A percentile compares a stretch with the other conserved stretches of the same genome.
These are phyloP conservation scores for Aspergillus terreus DNA, from an alignment of 2,329 filamentous ascomycete species.

Conservation along the genomic window DNA sequence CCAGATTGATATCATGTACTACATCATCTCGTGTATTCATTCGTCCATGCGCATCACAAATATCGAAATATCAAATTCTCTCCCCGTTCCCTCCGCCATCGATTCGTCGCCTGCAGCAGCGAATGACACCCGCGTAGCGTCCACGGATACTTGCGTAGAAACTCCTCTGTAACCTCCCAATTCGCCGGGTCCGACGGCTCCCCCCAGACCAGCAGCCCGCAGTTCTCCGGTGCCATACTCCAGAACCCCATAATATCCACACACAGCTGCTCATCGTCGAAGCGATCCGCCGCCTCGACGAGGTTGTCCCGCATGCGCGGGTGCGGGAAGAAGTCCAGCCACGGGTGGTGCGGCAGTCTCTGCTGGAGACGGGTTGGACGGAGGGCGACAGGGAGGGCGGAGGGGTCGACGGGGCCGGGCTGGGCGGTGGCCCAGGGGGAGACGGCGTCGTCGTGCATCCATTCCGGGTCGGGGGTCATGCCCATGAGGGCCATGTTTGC, in stretches of 20 bases:
- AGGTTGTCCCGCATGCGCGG: slow-evolving; percentile 41
- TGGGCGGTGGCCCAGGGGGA: slow-evolving; percentile 21
- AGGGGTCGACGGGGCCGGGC: slow-evolving; percentile 7
- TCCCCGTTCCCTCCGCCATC: slow-evolving; percentile 19
- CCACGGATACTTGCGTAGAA: slow-evolving; percentile 46
- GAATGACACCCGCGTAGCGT: slow-evolving; percentile 25
- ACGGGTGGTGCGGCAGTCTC: slow-evolving; percentile 39
- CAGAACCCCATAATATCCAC: slow-evolving; percentile 37
- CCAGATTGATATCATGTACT: neutral
- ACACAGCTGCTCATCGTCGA: slow-evolving; percentile 36
- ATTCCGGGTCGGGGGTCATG: slow-evolving; percentile 8
- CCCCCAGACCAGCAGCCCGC: slow-evolving; percentile 48
- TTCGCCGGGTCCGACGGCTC: slow-evolving; percentile 42
- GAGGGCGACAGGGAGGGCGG: slow-evolving; percentile 23
- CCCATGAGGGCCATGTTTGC: slow-evolving; percentile 27
- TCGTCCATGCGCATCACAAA: neutral
- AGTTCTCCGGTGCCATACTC: slow-evolving; percentile 15
- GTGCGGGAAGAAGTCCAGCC: slow-evolving; percentile 31
- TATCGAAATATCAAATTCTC: slow-evolving; percentile 10
- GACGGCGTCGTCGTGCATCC: slow-evolving; percentile 26
- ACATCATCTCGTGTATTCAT: neutral
- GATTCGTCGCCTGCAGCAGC: slow-evolving; percentile 25
- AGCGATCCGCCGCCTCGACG: slow-evolving; percentile 25
- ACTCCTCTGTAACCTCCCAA: slow-evolving; percentile 49
- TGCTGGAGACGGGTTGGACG: slow-evolving; percentile 39